Percentiles rank a stretch among this genome's conserved stretches.
Conservation (phyloP, 2,329 filamentous ascomycete genomes). For the Cytospora mali region DNA sequence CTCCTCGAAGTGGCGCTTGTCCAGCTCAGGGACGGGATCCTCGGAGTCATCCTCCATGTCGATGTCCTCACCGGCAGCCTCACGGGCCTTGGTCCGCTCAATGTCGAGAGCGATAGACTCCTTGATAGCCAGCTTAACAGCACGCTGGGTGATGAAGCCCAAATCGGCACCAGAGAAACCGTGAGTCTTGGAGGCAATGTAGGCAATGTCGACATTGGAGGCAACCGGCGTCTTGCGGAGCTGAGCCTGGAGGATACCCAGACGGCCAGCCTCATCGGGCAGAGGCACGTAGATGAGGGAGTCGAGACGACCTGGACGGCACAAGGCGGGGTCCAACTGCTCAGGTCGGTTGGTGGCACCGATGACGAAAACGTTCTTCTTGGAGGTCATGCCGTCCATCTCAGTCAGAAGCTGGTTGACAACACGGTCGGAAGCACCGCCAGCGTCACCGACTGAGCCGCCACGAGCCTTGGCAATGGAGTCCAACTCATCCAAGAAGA, state of each 20-base stretch:
- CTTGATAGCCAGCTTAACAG: conserved; percentile 99
- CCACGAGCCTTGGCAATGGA: conserved; percentile 99
- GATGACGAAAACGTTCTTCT: conserved; percentile 99
- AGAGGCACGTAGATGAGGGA: conserved; percentile 98
- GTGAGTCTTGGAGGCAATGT: conserved; percentile 95
- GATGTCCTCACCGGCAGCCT: conserved; percentile 78
- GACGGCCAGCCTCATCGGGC: conserved; percentile 87
- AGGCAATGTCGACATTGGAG: conserved; percentile 81
- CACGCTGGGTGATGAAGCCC: conserved; percentile 97
- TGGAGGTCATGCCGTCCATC: conserved; percentile 96
- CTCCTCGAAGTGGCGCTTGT: conserved; percentile 97
- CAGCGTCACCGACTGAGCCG: conserved; percentile 92
- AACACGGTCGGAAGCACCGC: conserved; percentile 97
- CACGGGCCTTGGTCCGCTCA: conserved; percentile 84
- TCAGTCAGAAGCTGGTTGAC: conserved; percentile 98
- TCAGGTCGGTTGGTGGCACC: conserved; percentile 98
- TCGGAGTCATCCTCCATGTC: conserved; percentile 82
- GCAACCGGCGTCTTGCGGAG: conserved; percentile 97
- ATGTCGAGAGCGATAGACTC: conserved; percentile 89
- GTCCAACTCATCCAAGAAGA: conserved; percentile 98
- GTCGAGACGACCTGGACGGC: conserved; percentile 97
- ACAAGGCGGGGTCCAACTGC: conserved; percentile 96
- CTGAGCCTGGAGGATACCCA: conserved; percentile 89
- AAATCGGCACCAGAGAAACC: conserved; percentile 99
- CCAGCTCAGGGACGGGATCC: conserved; percentile 94